A percentile compares a stretch with the other conserved stretches of the same genome.
These are phyloP conservation scores for Xylaria acuta DNA, from an alignment of 495 filamentous ascomycete species.

Conservation along the genomic window DNA sequence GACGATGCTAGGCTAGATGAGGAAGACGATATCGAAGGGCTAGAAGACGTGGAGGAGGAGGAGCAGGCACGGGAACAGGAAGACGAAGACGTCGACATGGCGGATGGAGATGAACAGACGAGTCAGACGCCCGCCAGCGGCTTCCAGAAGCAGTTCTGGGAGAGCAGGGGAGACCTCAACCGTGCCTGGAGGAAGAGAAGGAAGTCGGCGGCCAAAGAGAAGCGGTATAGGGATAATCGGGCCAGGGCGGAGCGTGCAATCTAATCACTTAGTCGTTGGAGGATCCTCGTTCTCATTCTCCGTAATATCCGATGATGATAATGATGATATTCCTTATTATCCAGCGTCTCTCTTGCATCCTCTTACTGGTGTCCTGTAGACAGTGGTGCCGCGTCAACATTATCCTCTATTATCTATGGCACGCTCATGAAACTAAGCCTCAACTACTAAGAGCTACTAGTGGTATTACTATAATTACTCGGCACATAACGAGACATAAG, in stretches of 20 bases:
- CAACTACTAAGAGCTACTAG: not conserved
- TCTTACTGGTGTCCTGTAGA: not conserved
- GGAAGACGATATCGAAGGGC: slow-evolving; percentile 40
- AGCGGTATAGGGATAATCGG: slow-evolving; percentile 83
- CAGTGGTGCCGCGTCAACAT: not conserved
- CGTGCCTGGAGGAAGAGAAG: slow-evolving; percentile 87
- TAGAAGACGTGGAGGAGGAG: slow-evolving; percentile 34
- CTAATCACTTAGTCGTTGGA: slow-evolving; percentile 22
- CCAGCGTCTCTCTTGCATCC: not conserved
- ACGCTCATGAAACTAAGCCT: not conserved
- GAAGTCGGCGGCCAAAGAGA: slow-evolving; percentile 81
- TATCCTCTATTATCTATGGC: not conserved
- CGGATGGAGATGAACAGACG: slow-evolving; percentile 28
- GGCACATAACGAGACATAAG: too few species aligned
- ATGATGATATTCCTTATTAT: not conserved
- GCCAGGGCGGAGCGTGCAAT: slow-evolving; percentile 59
- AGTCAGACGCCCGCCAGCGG: slow-evolving; percentile 56
- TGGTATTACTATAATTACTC: not conserved
- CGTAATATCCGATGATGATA: not conserved
- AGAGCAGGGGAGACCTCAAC: slow-evolving; percentile 86
- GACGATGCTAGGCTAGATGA: slow-evolving; percentile 48
- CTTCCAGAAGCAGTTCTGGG: slow-evolving; percentile 92
- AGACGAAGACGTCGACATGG: slow-evolving; percentile 42
- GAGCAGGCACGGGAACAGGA: slow-evolving; percentile 43
- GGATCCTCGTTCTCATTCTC: not conserved